Conservation (phyloP, 371 early-diverging fungal genomes). For the Mortierella sp. region DNA sequence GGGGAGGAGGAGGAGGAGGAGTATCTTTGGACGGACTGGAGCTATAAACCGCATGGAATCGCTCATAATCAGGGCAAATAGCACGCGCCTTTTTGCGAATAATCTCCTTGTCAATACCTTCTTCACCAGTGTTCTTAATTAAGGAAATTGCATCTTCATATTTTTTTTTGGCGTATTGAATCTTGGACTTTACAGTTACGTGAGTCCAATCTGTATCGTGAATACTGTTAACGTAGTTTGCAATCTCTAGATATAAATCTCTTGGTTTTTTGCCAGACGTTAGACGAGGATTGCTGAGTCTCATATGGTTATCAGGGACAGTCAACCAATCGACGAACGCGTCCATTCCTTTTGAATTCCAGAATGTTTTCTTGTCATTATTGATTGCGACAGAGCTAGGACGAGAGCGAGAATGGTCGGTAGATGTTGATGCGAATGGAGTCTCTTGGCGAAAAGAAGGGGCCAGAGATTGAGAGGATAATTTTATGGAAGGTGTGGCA, state of each 20-base stretch:
- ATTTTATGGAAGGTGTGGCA: no score
- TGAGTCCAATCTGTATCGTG: neutral
- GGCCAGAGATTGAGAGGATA: no score
- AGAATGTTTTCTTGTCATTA: neutral
- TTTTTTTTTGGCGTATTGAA: constrained; percentile 1
- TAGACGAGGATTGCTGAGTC: neutral
- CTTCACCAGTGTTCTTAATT: neutral
- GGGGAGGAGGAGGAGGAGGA: neutral
- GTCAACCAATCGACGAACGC: neutral
- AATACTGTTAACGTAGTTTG: neutral
- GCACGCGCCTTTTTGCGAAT: neutral
- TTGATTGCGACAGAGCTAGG: neutral
- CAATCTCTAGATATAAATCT: neutral
- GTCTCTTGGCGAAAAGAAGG: no score
- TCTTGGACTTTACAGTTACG: neutral
- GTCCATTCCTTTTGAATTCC: neutral
- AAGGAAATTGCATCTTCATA: neutral
- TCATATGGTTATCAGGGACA: neutral
- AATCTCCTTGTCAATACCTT: neutral
- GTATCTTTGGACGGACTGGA: neutral
- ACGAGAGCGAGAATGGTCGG: neutral
- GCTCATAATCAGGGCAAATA: neutral
- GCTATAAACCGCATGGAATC: neutral
- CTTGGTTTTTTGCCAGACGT: neutral
- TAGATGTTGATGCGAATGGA: neutral